Conservation (phyloP, 202 grass and related monocot species). For the Carex arenaria region DNA sequence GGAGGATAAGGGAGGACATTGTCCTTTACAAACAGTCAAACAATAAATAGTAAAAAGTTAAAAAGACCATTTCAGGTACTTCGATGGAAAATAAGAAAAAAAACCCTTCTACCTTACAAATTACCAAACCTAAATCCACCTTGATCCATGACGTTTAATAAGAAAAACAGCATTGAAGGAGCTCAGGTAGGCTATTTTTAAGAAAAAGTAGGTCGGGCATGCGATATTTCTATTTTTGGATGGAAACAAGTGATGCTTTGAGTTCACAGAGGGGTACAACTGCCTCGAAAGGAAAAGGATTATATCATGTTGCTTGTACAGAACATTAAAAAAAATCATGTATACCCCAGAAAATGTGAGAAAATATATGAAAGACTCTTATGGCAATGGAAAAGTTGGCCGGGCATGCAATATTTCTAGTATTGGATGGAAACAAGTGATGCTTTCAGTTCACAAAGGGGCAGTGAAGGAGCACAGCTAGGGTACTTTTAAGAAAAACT, state of each 20-base stretch:
- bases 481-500: background rate
- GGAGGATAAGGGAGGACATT: background rate
- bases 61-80: background rate
- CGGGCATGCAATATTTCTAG: background rate
- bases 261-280: background rate
- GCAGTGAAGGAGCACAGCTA: background rate
- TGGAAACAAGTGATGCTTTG: background rate
- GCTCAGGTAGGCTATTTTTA: background rate
- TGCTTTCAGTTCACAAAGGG: background rate
- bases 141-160: background rate
- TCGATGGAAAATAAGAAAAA: slow-evolving; percentile 1
- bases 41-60: background rate
- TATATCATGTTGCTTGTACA: background rate
- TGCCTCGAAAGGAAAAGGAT: background rate
- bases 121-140: background rate
- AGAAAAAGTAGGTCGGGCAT: background rate
- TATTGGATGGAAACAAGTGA: background rate
- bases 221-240: background rate
- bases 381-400: background rate
- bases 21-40: background rate
- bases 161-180: background rate
- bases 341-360: background rate
- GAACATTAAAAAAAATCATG: background rate
- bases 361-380: background rate
- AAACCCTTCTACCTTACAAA: background rate